Evolutionary conservation across 2,329 filamentous ascomycete species (phyloP).

Genomic region (Rachicladosporium sp.): DNA sequence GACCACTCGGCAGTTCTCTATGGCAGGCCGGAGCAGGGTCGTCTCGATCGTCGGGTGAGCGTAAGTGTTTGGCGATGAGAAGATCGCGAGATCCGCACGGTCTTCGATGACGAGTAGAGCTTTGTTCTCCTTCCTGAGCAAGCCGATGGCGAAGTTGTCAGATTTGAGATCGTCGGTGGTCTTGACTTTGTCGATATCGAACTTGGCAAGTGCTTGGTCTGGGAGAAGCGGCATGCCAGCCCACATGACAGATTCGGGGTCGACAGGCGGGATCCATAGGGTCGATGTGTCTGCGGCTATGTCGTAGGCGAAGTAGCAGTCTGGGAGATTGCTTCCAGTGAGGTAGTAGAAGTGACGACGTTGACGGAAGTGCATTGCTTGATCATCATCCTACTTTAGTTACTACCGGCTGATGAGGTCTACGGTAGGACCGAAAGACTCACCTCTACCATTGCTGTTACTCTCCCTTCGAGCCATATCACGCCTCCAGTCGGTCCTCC

Average conservation of each 20-base stretch:
- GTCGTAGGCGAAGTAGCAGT: slow-evolving; percentile 75
- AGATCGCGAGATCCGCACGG: slow-evolving; percentile 43
- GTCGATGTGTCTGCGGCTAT: slow-evolving; percentile 61
- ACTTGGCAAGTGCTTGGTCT: slow-evolving; percentile 55
- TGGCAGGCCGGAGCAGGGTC: slow-evolving; percentile 45
- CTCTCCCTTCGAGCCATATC: slow-evolving; percentile 61
- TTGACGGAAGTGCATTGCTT: slow-evolving; percentile 60
- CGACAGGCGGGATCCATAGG: slow-evolving; percentile 82
- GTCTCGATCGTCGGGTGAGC: slow-evolving; percentile 55
- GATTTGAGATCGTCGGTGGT: slow-evolving; percentile 55
- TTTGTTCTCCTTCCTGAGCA: slow-evolving; percentile 21
- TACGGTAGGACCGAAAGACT: no score
- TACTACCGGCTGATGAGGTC: no score
- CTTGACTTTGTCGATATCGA: slow-evolving; percentile 45
- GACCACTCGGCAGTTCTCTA: slow-evolving; percentile 68
- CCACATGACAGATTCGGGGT: slow-evolving; percentile 89
- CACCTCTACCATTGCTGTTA: no score
- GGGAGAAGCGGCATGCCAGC: slow-evolving; percentile 70
- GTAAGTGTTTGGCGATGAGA: slow-evolving; percentile 43
- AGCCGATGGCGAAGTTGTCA: slow-evolving; percentile 46
- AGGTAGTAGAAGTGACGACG: slow-evolving; percentile 84
- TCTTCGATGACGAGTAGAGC: slow-evolving; percentile 66
- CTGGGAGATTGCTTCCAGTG: slow-evolving; percentile 70
- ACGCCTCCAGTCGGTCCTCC: slow-evolving; percentile 55
- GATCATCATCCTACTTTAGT: slow-evolving; percentile 60